Percentiles rank a stretch among this genome's conserved stretches.
These are phyloP conservation scores for Alternaria dauci DNA, from an alignment of 2,329 filamentous ascomycete species.

Conservation along the genomic window DNA sequence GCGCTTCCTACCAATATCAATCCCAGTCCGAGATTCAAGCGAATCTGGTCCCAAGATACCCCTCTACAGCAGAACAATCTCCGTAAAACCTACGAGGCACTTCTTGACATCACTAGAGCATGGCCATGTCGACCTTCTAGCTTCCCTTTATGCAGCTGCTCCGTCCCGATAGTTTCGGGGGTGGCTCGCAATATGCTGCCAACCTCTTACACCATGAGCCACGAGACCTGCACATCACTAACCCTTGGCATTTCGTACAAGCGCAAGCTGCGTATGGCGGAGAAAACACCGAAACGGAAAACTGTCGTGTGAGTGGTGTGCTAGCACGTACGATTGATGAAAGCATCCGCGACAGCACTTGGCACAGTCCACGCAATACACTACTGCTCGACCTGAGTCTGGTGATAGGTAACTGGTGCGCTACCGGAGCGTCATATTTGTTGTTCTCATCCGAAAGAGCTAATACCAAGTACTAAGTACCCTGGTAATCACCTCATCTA, in stretches of 20 bases:
- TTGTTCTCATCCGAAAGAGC: background rate
- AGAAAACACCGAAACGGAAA: background rate
- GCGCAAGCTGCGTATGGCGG: background rate
- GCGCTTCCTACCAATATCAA: background rate
- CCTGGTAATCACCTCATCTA: background rate
- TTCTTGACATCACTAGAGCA: rapidly evolving
- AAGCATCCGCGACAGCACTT: background rate
- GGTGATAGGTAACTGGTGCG: background rate
- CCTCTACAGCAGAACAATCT: background rate
- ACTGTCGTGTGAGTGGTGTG: background rate
- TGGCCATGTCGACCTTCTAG: background rate
- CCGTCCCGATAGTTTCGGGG: background rate
- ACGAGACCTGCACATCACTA: background rate
- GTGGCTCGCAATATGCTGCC: background rate
- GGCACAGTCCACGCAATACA: background rate
- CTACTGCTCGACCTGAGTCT: rapidly evolving
- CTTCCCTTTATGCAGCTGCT: background rate
- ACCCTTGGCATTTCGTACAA: background rate
- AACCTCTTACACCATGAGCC: background rate
- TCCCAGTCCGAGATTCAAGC: background rate
- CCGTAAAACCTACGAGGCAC: background rate
- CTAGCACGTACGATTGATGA: background rate
- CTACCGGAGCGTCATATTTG: background rate
- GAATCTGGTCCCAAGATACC: background rate
- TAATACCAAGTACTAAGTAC: background rate